phyloP scores from a whole-genome alignment of 2,329 filamentous ascomycete genomes.

The Pyrenophora graminea region DNA sequence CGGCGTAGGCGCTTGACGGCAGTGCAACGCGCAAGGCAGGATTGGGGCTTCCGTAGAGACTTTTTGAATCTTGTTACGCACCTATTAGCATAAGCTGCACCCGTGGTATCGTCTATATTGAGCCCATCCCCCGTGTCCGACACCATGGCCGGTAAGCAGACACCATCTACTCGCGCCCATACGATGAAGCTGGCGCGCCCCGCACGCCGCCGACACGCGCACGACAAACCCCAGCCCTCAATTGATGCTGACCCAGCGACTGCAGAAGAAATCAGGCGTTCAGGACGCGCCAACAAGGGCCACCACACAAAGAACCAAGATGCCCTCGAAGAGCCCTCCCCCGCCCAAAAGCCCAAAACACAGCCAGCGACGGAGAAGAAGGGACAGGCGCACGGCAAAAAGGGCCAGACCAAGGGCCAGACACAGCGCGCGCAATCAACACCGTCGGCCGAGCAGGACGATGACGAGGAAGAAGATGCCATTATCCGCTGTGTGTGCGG shows the following conservation, averaged over 20 bases:
- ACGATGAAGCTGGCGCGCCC: conserved; percentile 6
- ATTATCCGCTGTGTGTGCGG: conserved; percentile 94
- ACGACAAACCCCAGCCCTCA: conserved; percentile 9
- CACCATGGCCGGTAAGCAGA: conserved; percentile 66
- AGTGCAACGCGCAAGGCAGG: conserved; percentile 23
- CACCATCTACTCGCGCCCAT: conserved; percentile 27
- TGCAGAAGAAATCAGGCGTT: conserved; percentile 84
- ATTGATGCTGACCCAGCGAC: conserved; percentile 30
- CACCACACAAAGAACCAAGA: conserved; percentile 91
- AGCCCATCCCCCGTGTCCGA: conserved; percentile 36
- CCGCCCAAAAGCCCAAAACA: conserved; percentile 54
- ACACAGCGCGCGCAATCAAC: conserved; percentile 39
- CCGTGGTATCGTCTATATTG: conserved; percentile 34
- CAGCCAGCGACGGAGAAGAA: conserved; percentile 51
- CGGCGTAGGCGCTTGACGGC: conserved; percentile 27
- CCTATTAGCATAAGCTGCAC: conserved; percentile 37
- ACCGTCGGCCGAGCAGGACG: conserved; percentile 46
- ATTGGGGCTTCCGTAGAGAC: conserved; percentile 41
- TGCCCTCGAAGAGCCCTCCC: conserved; percentile 40
- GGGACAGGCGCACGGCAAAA: conserved; percentile 51
- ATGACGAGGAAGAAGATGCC: conserved; percentile 57
- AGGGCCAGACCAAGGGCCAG: conserved; percentile 47
- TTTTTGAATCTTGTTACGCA: conserved; percentile 44
- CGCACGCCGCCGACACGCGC: conserved; percentile 14
- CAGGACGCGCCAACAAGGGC: conserved; percentile 93